phyloP scores from a whole-genome alignment of 2,329 filamentous ascomycete species.

The Colletotrichum sp. region DNA sequence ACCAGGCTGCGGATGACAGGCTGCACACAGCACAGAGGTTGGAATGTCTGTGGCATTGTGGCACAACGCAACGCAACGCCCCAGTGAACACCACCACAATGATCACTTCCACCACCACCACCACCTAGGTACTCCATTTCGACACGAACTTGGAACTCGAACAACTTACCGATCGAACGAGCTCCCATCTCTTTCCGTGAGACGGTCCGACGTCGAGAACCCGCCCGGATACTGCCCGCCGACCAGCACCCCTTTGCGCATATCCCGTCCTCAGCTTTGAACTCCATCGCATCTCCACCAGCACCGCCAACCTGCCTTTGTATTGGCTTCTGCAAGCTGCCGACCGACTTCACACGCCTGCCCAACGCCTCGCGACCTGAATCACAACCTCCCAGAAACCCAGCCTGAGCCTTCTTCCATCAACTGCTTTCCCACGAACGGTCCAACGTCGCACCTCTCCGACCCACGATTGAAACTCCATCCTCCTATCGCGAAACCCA shows the following conservation, averaged over 20 bases:
- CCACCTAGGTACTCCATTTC: neutral
- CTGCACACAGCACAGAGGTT: neutral
- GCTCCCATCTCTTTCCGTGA: neutral
- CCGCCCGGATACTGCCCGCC: neutral
- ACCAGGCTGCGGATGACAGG: neutral
- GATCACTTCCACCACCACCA: neutral
- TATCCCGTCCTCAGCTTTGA: neutral
- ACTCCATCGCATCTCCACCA: slow-evolving; percentile 16
- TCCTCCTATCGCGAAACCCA: neutral
- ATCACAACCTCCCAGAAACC: neutral
- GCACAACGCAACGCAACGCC: neutral
- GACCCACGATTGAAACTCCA: neutral
- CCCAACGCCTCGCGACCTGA: neutral
- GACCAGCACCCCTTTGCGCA: neutral
- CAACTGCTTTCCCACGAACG: neutral
- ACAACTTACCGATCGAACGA: neutral
- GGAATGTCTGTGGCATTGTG: neutral
- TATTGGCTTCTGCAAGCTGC: slow-evolving; percentile 5
- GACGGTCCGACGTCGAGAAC: neutral
- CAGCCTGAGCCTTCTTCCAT: neutral
- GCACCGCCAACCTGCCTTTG: slow-evolving; percentile 3
- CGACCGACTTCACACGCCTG: neutral
- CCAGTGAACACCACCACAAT: neutral
- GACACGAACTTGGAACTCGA: neutral
- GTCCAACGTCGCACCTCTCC: neutral